Percentiles rank a stretch among this genome's conserved stretches.
phyloP scores from a whole-genome alignment of 495 filamentous ascomycete species.

The Tuber aestivum region DNA sequence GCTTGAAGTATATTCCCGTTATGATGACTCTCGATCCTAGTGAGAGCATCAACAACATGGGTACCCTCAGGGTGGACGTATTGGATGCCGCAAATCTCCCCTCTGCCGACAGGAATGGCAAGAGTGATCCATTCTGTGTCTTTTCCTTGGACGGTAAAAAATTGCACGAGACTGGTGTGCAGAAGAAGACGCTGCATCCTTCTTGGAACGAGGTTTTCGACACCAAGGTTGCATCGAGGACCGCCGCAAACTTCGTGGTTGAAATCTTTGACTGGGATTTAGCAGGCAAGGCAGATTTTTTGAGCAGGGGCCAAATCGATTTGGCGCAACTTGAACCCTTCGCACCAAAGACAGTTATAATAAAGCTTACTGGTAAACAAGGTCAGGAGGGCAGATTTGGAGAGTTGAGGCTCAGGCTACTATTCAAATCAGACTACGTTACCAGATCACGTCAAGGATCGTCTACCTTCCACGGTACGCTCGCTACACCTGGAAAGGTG shows the following conservation, averaged over 20 bases:
- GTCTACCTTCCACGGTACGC: conserved; percentile 87
- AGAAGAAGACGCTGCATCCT: conserved; percentile 94
- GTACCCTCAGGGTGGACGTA: conserved; percentile 83
- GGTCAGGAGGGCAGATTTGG: conserved; percentile 88
- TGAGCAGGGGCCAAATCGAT: conserved; percentile 72
- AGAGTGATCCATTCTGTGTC: conserved; percentile 93
- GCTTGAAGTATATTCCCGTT: conserved; percentile 86
- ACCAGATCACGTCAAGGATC: conserved; percentile 81
- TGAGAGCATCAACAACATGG: conserved; percentile 98
- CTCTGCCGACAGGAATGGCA: conserved; percentile 88
- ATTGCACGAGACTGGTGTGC: conserved; percentile 83
- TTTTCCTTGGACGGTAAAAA: conserved; percentile 82
- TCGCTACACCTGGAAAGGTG: conserved; percentile 83
- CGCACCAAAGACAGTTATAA: conserved; percentile 60
- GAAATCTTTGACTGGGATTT: conserved; percentile 94
- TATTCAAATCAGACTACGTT: conserved; percentile 95
- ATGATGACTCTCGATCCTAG: conserved; percentile 88
- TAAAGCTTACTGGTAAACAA: conserved; percentile 81
- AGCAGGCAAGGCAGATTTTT: conserved; percentile 76
- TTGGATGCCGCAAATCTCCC: conserved; percentile 82
- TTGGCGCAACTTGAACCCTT: conserved; percentile 81
- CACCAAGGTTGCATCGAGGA: conserved; percentile 69
- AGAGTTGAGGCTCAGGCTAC: conserved; percentile 67
- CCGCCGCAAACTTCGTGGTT: conserved; percentile 75
- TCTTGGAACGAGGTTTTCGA: conserved; percentile 96